A percentile compares a stretch with the other conserved stretches of the same genome.
phyloP scores from a whole-genome alignment of 176 grass and related monocot genomes.

The Ampelocalamus luodianensis region DNA sequence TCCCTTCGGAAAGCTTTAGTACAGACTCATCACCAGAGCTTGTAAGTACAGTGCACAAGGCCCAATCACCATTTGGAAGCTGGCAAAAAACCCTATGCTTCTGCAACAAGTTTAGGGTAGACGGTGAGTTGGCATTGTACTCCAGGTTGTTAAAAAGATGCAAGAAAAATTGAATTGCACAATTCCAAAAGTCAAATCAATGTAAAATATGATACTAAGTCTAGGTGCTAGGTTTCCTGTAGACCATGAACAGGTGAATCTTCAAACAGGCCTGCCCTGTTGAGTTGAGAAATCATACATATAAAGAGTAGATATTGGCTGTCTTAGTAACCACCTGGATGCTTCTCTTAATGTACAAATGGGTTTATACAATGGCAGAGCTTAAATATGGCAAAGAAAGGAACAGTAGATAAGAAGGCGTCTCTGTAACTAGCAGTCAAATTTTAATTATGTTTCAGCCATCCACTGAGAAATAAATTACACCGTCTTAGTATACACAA shows the following conservation, averaged over 20 bases:
- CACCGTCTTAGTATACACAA: not conserved
- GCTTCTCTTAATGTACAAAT: constrained; percentile 12
- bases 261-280: not conserved
- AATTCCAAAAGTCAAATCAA: not conserved
- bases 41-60: constrained; percentile 77
- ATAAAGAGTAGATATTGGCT: not conserved
- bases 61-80: constrained; percentile 82
- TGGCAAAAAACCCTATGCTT: constrained; percentile 82
- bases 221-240: constrained; percentile 9
- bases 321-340: constrained; percentile 20
- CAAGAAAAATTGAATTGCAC: constrained; percentile 16
- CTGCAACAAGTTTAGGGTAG: constrained; percentile 58
- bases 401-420: not conserved
- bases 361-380: not conserved
- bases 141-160: constrained; percentile 12
- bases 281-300: not conserved
- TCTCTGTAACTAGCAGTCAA: not conserved
- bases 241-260: constrained; percentile 7
- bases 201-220: not conserved
- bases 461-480: not conserved
- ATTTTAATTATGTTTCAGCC: not conserved
- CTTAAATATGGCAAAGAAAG: not conserved
- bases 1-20: constrained; percentile 69
- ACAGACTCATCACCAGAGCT: constrained; percentile 75
- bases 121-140: constrained; percentile 31